Evolutionary conservation across 78 protist species (phyloP).

Genomic region (Speleostelium caveatum): DNA sequence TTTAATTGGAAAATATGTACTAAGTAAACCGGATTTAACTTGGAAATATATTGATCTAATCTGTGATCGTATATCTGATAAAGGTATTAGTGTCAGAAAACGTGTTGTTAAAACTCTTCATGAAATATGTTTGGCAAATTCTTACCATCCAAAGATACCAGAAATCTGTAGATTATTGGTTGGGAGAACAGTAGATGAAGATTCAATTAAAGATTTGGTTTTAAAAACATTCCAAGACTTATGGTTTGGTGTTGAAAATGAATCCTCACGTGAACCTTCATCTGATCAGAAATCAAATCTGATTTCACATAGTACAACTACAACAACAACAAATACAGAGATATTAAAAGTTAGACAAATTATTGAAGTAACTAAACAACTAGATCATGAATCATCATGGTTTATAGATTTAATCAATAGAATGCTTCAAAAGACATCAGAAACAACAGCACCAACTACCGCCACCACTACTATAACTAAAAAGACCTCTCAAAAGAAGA

Average conservation of each 20-base stretch:
- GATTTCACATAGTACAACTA: neutral
- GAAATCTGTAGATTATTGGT: slow-evolving; percentile 29
- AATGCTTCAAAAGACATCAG: neutral
- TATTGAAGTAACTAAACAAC: slow-evolving; percentile 42
- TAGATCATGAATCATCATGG: slow-evolving; percentile 47
- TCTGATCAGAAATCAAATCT: neutral
- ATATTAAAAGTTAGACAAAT: slow-evolving; percentile 40
- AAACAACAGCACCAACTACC: neutral
- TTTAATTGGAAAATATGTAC: slow-evolving; percentile 56
- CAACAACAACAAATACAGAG: neutral
- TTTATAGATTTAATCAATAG: slow-evolving; percentile 44
- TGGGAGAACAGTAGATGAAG: slow-evolving; percentile 40
- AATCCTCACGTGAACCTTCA: neutral
- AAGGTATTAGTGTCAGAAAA: slow-evolving; percentile 73
- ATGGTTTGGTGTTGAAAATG: slow-evolving; percentile 52
- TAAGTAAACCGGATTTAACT: slow-evolving; percentile 44
- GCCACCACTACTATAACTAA: neutral
- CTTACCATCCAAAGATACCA: slow-evolving; percentile 59
- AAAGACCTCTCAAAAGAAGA: neutral
- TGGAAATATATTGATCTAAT: slow-evolving; percentile 55
- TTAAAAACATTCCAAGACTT: slow-evolving; percentile 60
- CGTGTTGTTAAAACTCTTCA: slow-evolving; percentile 65
- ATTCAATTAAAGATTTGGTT: slow-evolving; percentile 36
- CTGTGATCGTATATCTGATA: slow-evolving; percentile 41
- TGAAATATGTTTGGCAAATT: slow-evolving; percentile 44